Evolutionary conservation across 1,284 basidiomycete genomes (phyloP).

Genomic region (Cryptococcus sp.): DNA sequence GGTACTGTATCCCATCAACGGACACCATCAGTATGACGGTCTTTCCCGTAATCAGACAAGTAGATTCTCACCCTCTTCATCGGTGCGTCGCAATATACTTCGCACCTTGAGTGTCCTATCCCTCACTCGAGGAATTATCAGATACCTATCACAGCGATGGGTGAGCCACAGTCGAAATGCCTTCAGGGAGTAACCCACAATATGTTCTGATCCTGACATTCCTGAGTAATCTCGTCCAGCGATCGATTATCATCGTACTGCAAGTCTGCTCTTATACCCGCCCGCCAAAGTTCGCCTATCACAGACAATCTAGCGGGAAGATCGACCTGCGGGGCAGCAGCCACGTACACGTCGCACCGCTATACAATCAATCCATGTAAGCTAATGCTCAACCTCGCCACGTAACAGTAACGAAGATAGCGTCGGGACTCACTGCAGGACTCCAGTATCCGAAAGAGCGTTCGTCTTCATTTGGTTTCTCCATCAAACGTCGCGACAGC

Average conservation of each 20-base stretch:
- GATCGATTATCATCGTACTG: slow-evolving; percentile 56
- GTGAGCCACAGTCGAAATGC: neutral
- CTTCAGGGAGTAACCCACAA: slow-evolving; percentile 33
- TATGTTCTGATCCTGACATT: slow-evolving; percentile 53
- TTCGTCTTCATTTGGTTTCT: slow-evolving; percentile 53
- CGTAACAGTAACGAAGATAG: neutral
- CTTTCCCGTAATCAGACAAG: neutral
- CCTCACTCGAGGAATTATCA: slow-evolving; percentile 48
- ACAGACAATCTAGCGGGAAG: slow-evolving; percentile 56
- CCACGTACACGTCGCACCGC: slow-evolving; percentile 61
- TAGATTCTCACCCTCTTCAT: slow-evolving; percentile 45
- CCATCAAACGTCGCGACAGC: slow-evolving; percentile 50
- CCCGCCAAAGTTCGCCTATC: slow-evolving; percentile 59
- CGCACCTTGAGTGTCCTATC: slow-evolving; percentile 48
- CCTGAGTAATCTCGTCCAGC: slow-evolving; percentile 45
- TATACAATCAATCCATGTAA: slow-evolving; percentile 45
- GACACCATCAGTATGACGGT: neutral
- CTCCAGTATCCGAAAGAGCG: slow-evolving; percentile 56
- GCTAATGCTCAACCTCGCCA: neutral
- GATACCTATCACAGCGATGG: slow-evolving; percentile 32
- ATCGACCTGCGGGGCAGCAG: slow-evolving; percentile 54
- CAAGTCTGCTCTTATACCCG: slow-evolving; percentile 59
- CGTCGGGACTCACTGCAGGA: slow-evolving; percentile 32
- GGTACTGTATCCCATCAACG: slow-evolving; percentile 29
- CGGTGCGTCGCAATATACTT: slow-evolving; percentile 38